A percentile compares a stretch with the other conserved stretches of the same genome.
Evolutionary conservation across 345 rosid genomes (phyloP).

Genomic region (Schrenkiella parvula): DNA sequence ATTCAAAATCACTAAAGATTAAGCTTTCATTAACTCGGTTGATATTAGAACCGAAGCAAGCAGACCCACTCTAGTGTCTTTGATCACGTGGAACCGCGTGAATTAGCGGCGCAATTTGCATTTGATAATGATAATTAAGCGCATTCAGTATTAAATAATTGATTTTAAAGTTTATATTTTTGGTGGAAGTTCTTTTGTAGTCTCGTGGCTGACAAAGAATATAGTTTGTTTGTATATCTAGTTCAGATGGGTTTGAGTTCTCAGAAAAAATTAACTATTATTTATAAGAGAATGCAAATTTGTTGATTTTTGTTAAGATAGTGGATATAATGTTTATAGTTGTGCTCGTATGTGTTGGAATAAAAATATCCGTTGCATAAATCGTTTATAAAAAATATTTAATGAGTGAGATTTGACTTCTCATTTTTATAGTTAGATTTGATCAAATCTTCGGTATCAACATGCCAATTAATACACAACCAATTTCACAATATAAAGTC

Average conservation of each 20-base stretch:
- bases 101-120: slow-evolving; percentile 41
- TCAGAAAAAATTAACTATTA: too few species aligned
- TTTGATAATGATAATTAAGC: slow-evolving; percentile 27
- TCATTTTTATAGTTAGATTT: slow-evolving; percentile 18
- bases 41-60: slow-evolving; percentile 12
- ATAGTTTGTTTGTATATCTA: neutral
- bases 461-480: slow-evolving; percentile 21
- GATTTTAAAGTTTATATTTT: neutral
- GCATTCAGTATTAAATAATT: slow-evolving; percentile 14
- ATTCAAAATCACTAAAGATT: neutral
- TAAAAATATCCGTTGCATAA: neutral
- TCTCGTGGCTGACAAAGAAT: neutral
- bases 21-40: neutral
- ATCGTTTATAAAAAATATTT: neutral
- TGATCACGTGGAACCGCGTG: slow-evolving; percentile 57
- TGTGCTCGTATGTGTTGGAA: neutral
- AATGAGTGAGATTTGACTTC: slow-evolving; percentile 25
- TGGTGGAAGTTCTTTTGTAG: neutral
- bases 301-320: neutral
- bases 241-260: neutral
- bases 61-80: slow-evolving; percentile 26
- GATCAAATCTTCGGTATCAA: neutral
- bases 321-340: neutral
- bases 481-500: slow-evolving; percentile 12
- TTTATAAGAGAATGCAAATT: neutral